Conservation (phyloP, 768 basidiomycete species). For the Mycena galericulata region DNA sequence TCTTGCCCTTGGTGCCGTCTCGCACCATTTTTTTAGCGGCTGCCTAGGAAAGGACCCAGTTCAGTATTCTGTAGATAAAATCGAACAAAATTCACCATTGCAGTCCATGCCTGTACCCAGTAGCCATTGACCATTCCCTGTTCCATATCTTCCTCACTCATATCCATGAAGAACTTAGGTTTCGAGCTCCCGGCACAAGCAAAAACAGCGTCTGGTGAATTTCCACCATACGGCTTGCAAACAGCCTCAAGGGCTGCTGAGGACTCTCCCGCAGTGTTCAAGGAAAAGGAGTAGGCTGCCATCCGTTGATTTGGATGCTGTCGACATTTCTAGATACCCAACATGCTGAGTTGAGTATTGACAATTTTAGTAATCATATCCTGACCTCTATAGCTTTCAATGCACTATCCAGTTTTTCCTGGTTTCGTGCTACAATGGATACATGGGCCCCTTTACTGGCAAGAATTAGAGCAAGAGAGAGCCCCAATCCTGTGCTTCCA, state of each 20-base stretch:
- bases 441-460: conserved; percentile 81
- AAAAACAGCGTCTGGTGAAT: conserved; percentile 81
- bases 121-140: conserved; percentile 59
- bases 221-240: conserved; percentile 62
- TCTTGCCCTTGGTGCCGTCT: conserved; percentile 70
- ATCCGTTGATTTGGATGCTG: conserved; percentile 71
- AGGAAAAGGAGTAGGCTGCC: conserved; percentile 72
- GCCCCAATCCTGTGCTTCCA: conserved; percentile 84
- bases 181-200: conserved; percentile 80
- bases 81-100: conserved; percentile 54
- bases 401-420: conserved; percentile 71
- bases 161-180: conserved; percentile 83
- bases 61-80: not conserved
- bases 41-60: conserved; percentile 57
- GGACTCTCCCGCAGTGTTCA: conserved; percentile 66
- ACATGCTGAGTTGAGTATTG: no score
- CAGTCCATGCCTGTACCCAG: conserved; percentile 68
- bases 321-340: conserved; percentile 66
- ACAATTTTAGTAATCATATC: no score
- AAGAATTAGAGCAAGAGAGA: conserved; percentile 76
- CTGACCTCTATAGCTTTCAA: conserved; percentile 77
- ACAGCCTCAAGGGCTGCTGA: conserved; percentile 72
- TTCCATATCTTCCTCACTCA: conserved; percentile 65
- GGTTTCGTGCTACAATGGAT: conserved; percentile 85
- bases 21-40: conserved; percentile 74